Evolutionary conservation across 1,139 yeast genomes (phyloP).

Genomic region (Yamadazyma atlantica): DNA sequence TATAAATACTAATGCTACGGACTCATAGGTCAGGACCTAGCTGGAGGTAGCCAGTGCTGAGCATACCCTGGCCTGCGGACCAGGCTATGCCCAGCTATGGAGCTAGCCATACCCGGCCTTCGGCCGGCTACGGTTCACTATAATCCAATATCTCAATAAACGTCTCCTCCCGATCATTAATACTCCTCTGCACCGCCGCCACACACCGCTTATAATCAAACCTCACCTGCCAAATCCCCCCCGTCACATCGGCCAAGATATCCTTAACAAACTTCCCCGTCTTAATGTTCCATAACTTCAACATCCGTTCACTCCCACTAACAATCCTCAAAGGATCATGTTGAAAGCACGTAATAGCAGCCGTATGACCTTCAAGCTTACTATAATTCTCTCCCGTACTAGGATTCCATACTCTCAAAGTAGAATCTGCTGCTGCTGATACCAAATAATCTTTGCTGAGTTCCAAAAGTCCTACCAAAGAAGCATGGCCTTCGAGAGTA

Average conservation of each 20-base stretch:
- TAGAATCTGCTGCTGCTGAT: slow-evolving; percentile 94
- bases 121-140: slow-evolving; percentile 37
- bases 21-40: too few relatives aligned
- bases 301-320: slow-evolving; percentile 84
- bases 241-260: slow-evolving; percentile 70
- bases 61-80: too few relatives aligned
- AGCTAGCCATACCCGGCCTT: too few relatives aligned
- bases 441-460: slow-evolving; percentile 79
- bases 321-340: slow-evolving; percentile 83
- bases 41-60: too few relatives aligned
- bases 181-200: slow-evolving; percentile 80
- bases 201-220: slow-evolving; percentile 84
- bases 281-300: slow-evolving; percentile 79
- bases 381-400: slow-evolving; percentile 65
- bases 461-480: slow-evolving; percentile 84
- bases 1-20: too few relatives aligned
- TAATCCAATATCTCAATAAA: slow-evolving; percentile 84
- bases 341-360: slow-evolving; percentile 92
- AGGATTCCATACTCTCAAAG: slow-evolving; percentile 92
- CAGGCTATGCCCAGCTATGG: too few relatives aligned
- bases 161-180: slow-evolving; percentile 49
- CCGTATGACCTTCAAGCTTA: slow-evolving; percentile 78
- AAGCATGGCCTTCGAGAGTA: slow-evolving; percentile 80
- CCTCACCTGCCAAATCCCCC: slow-evolving; percentile 92
- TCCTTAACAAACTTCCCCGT: slow-evolving; percentile 78